Conservation (phyloP, 2,329 filamentous ascomycete species). For the Penicillium polonicum region DNA sequence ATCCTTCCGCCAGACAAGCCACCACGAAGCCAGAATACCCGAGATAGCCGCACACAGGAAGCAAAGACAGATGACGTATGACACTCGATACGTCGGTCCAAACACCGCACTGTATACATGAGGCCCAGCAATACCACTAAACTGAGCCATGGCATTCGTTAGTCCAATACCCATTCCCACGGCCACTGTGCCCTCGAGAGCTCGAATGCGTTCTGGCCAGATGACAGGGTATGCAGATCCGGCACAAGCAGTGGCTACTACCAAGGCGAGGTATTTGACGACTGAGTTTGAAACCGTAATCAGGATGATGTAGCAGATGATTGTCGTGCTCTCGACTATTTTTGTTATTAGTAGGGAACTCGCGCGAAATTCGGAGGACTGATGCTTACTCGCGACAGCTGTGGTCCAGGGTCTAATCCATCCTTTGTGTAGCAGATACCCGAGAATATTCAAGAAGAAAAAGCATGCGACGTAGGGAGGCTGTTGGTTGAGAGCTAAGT, state of each 20-base stretch:
- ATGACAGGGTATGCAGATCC: constrained; percentile 47
- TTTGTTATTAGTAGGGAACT: constrained; percentile 10
- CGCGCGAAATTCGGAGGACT: too few species aligned
- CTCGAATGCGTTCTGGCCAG: constrained; percentile 47
- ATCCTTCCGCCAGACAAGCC: constrained; percentile 24
- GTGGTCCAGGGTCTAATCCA: constrained; percentile 41
- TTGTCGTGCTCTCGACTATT: constrained; percentile 37
- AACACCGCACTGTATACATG: constrained; percentile 44
- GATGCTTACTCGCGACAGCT: constrained; percentile 38
- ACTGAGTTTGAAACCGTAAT: constrained; percentile 36
- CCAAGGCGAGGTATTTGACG: constrained; percentile 40
- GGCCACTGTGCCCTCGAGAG: constrained; percentile 42
- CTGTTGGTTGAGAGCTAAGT: constrained; percentile 16
- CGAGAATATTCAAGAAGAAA: constrained; percentile 39
- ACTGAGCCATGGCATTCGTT: constrained; percentile 47
- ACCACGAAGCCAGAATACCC: constrained; percentile 28
- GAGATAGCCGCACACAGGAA: constrained; percentile 32
- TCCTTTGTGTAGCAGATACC: constrained; percentile 37
- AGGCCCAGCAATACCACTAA: constrained; percentile 44
- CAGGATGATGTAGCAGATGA: constrained; percentile 43
- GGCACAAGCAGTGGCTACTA: constrained; percentile 38
- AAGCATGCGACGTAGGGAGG: constrained; percentile 42
- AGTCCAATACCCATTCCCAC: constrained; percentile 44
- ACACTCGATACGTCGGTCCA: constrained; percentile 40
- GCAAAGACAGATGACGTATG: constrained; percentile 39